Base-by-base conservation (phyloP, 371 early-diverging fungal genomes). In the Rhizopus sp. region DNA sequence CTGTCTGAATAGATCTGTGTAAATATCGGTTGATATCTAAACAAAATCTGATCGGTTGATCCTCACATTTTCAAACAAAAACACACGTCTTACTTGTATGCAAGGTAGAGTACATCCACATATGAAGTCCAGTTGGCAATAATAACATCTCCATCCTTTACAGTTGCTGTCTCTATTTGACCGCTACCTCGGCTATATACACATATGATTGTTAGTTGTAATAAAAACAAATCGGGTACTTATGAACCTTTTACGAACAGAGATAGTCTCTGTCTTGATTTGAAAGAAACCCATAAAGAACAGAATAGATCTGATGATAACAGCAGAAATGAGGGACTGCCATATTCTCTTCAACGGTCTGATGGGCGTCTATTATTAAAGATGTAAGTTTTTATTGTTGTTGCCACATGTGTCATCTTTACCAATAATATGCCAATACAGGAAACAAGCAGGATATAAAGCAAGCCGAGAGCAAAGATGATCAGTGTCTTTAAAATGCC, bases 101-200 rank as follows among this genome's bases (percentile, higher is more conserved):
- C 84, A n/a, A 93, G 69, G 52, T 90, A 91, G 38, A 95, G 46
- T 4, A 94, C 64, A 53, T 95, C 94, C 42, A 94, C 71, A 61
- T 95, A 95, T 4, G 93, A 93, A 1, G 84, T 80, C 78, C 92
- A 92, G 69, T 94, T 95, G 50, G 90, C 73, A 9, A 93, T 71
- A 46, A 93, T 87, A 4, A 95, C 53, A 61, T 92, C 86, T 50
- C 92, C 93, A 13, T 77, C 60, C 39, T 64, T 62, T 3, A 74
- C 55, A 8, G 52, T 23, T 2, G 23, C 23, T 23, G 23, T 23
- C 23, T 23, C 23, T 23, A 23, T 23, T 23, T 23, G 23, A 23
- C 23, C 23, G 23, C 23, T 23, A 23, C 23, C 23, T 23, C 23
- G 23, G 23, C 23, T 23, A 23, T 23, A 23, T 1, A 23, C 23